phyloP scores from a whole-genome alignment of 1,284 basidiomycete genomes.

The Cutaneotrichosporon daszewskae region DNA sequence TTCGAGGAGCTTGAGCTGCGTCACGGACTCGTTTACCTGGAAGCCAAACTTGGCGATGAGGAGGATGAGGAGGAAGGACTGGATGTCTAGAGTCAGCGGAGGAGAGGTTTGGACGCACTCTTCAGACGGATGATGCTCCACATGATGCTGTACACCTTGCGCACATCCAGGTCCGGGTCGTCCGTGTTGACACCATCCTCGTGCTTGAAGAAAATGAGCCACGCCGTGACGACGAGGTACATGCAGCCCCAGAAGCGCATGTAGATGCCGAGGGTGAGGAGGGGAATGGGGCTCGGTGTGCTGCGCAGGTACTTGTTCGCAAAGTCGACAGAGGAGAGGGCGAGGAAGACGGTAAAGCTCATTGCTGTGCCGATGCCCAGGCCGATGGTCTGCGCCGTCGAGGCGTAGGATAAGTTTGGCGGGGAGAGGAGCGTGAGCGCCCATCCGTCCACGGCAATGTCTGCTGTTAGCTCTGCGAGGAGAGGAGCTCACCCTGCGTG shows the following conservation, averaged over 20 bases:
- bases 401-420: slow-evolving; percentile 92
- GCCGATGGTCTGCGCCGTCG: slow-evolving; percentile 96
- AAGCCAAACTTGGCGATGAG: slow-evolving; percentile 93
- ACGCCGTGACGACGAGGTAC: slow-evolving; percentile 77
- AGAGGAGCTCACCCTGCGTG: slow-evolving; percentile 68
- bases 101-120: slow-evolving; percentile 54
- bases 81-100: slow-evolving; percentile 62
- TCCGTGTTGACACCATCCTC: slow-evolving; percentile 73
- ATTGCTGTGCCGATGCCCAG: slow-evolving; percentile 94
- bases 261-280: slow-evolving; percentile 74
- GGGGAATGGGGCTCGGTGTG: slow-evolving; percentile 62
- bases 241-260: slow-evolving; percentile 78
- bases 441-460: slow-evolving; percentile 99
- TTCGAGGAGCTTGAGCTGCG: slow-evolving; percentile 90
- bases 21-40: slow-evolving; percentile 89
- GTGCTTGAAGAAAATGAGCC: slow-evolving; percentile 82
- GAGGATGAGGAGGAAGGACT: slow-evolving; percentile 80
- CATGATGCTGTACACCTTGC: slow-evolving; percentile 86
- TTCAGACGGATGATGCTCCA: slow-evolving; percentile 87
- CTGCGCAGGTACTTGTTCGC: slow-evolving; percentile 66
- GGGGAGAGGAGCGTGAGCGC: slow-evolving; percentile 92
- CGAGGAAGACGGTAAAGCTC: slow-evolving; percentile 95
- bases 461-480: slow-evolving; percentile 36
- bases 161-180: slow-evolving; percentile 83
- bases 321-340: slow-evolving; percentile 91